Conservation (phyloP, 2,329 filamentous ascomycete species). For the Xylariaceae sp. region DNA sequence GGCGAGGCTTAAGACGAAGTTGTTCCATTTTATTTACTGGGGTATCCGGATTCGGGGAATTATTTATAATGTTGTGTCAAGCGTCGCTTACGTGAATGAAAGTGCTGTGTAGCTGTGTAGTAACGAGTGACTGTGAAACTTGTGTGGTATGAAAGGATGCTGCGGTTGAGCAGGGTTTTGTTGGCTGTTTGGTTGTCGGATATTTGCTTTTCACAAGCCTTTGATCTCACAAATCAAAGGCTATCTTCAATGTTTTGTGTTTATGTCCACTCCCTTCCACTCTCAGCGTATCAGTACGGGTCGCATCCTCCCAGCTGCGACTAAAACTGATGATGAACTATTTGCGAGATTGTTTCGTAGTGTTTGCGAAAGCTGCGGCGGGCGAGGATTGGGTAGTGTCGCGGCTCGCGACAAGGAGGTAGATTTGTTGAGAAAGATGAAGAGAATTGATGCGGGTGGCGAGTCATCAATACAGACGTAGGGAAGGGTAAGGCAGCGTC, state of each 20-base stretch:
- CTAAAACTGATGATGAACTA: constrained; percentile 6
- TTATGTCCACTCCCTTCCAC: constrained; percentile 19
- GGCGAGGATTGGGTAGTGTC: constrained; percentile 1
- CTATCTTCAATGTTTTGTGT: not conserved
- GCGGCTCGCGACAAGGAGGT: not conserved
- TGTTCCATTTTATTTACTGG: constrained; percentile 51
- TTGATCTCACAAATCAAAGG: not conserved
- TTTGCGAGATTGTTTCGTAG: too few species aligned
- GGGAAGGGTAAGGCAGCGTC: constrained; percentile 13
- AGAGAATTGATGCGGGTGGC: constrained; percentile 9
- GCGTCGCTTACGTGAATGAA: constrained; percentile 10
- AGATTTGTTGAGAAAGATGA: constrained; percentile 3
- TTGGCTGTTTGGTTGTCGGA: too few species aligned
- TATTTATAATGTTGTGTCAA: constrained; percentile 1
- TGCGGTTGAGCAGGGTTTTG: too few species aligned
- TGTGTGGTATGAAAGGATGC: too few species aligned
- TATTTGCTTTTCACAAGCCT: too few species aligned
- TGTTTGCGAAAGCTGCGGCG: too few species aligned
- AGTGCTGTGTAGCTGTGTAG: not conserved
- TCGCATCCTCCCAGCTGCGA: constrained; percentile 17
- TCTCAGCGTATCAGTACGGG: constrained; percentile 12
- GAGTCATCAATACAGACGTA: constrained; percentile 14
- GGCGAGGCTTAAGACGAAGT: constrained; percentile 47
- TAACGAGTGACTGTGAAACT: not conserved
- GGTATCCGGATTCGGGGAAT: constrained; percentile 1